Evolutionary conservation across 2,329 filamentous ascomycete genomes (phyloP).

Genomic region (Byssochlamys sp.): DNA sequence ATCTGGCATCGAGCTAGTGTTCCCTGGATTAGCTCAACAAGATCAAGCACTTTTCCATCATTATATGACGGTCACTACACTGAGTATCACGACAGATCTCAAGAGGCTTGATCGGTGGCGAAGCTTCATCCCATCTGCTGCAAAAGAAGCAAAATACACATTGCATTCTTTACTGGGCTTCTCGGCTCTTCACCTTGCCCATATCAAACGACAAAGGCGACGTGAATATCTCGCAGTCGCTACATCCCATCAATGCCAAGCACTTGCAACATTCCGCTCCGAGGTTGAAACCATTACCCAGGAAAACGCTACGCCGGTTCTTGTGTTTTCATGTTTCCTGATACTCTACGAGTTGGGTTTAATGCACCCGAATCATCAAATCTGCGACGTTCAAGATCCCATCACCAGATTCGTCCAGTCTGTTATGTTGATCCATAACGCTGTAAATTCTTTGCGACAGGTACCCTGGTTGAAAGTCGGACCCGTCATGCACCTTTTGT

Average conservation of each 20-base stretch:
- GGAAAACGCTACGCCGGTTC: slow-evolving; percentile 1
- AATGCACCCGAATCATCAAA: slow-evolving; percentile 3
- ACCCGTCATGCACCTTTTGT: neutral
- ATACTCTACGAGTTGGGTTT: slow-evolving; percentile 4
- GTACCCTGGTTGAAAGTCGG: neutral
- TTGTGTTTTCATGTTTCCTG: slow-evolving; percentile 2
- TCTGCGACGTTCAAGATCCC: slow-evolving; percentile 1
- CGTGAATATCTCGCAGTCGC: slow-evolving; percentile 2
- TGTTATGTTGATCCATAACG: slow-evolving; percentile 1
- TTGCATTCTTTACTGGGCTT: slow-evolving; percentile 5
- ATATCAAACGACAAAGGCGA: slow-evolving; percentile 1
- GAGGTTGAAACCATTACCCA: neutral
- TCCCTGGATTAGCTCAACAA: neutral
- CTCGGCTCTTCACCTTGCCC: slow-evolving; percentile 4
- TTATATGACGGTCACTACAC: slow-evolving; percentile 3
- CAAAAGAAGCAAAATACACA: slow-evolving; percentile 1
- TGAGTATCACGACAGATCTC: slow-evolving; percentile 1
- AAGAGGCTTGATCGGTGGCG: slow-evolving; percentile 1
- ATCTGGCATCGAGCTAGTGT: neutral
- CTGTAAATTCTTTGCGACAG: neutral
- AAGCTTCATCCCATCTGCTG: slow-evolving; percentile 1
- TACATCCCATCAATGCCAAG: slow-evolving; percentile 2
- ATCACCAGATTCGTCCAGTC: slow-evolving; percentile 2
- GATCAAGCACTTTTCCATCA: slow-evolving; percentile 3
- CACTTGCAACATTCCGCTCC: slow-evolving; percentile 1